Percentiles rank a stretch among this genome's conserved stretches.
Conservation (phyloP, 345 rosid species). For the Rhodomyrtus tomentosa region DNA sequence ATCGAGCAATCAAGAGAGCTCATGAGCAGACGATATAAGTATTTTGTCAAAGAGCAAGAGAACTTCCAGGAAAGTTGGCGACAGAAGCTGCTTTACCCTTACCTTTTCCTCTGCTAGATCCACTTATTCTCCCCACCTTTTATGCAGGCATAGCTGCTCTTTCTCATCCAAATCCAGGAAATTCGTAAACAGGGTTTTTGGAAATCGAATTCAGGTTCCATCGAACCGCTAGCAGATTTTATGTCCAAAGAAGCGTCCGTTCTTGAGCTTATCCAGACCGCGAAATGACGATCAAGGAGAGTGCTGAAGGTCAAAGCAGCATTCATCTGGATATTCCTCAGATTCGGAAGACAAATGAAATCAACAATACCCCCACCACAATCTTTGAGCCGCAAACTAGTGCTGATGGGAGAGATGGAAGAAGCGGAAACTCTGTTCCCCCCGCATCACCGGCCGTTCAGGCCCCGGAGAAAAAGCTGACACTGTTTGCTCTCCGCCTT, state of each 20-base stretch:
- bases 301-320: constrained; percentile 29
- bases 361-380: too few relatives aligned
- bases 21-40: not conserved
- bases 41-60: not conserved
- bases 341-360: too few relatives aligned
- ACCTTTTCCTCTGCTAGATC: not conserved
- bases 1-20: not conserved
- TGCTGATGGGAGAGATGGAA: not conserved
- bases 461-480: not conserved
- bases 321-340: constrained; percentile 24
- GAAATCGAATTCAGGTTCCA: not conserved
- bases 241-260: too few relatives aligned
- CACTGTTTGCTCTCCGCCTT: not conserved
- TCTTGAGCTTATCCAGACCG: too few relatives aligned
- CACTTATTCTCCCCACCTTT: not conserved
- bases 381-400: not conserved
- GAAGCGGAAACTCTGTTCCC: not conserved
- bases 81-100: not conserved
- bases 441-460: not conserved
- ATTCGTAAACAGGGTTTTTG: not conserved
- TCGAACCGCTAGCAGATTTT: not conserved
- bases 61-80: constrained; percentile 30
- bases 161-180: not conserved
- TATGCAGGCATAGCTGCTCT: not conserved
- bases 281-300: constrained; percentile 17